Evolutionary conservation across 23 red algal genomes (phyloP).

Genomic region (Agarophyton chilense): DNA sequence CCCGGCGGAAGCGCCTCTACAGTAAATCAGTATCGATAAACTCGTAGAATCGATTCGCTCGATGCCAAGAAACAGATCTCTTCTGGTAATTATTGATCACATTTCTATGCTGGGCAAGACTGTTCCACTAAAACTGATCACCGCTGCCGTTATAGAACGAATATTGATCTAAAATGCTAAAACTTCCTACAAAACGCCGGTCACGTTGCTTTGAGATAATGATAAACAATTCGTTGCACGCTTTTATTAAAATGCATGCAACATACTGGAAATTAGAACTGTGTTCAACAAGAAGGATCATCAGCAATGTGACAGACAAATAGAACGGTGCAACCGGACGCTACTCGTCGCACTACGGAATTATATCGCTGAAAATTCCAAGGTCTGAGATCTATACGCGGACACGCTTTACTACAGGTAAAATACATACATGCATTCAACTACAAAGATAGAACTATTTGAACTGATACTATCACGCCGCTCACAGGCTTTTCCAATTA

Average conservation of each 20-base stretch:
- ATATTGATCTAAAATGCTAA: too few species aligned
- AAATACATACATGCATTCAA: neutral
- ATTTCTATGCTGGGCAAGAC: constrained; percentile 43
- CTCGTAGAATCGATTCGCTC: neutral
- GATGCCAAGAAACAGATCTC: neutral
- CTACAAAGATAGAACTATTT: neutral
- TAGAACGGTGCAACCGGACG: constrained; percentile 30
- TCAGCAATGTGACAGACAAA: constrained; percentile 22
- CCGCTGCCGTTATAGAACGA: neutral
- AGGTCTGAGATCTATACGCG: constrained; percentile 10
- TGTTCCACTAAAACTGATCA: constrained; percentile 21
- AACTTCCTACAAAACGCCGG: too few species aligned
- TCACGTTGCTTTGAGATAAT: constrained; percentile 31
- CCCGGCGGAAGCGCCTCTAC: neutral
- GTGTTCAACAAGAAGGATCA: constrained; percentile 9
- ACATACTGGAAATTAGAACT: neutral
- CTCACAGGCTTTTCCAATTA: too few species aligned
- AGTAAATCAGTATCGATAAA: constrained; percentile 26
- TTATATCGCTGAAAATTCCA: neutral
- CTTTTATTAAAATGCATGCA: constrained; percentile 40
- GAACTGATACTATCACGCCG: constrained; percentile 10
- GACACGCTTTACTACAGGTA: neutral
- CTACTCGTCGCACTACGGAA: neutral
- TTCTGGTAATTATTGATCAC: constrained; percentile 45
- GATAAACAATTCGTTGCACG: constrained; percentile 32